Conservation (phyloP, 139 green algal genomes). For the Chlorella vulgaris region DNA sequence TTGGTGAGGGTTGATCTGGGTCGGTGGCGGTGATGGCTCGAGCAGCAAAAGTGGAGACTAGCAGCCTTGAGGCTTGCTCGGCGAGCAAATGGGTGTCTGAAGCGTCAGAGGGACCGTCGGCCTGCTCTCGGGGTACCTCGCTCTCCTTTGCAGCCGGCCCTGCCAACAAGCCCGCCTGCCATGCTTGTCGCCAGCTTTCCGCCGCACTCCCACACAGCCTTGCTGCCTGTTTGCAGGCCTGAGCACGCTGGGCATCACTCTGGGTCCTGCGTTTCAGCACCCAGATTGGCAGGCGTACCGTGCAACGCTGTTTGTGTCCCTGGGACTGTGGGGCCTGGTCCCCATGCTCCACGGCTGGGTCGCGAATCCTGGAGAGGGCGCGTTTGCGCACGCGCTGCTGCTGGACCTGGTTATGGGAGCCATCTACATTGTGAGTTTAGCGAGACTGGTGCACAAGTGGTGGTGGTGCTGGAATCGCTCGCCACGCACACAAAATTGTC, state of each 20-base stretch:
- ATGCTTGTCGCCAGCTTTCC: too few relatives aligned
- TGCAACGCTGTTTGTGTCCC: constrained; percentile 71
- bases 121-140: too few relatives aligned
- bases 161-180: not conserved
- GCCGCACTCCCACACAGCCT: too few relatives aligned
- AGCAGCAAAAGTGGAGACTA: too few relatives aligned
- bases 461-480: too few relatives aligned
- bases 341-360: constrained; percentile 74
- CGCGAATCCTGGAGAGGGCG: not conserved
- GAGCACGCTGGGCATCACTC: constrained; percentile 67
- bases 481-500: too few relatives aligned
- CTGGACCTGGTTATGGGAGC: constrained; percentile 85
- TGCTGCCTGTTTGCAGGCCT: constrained; percentile 53
- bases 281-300: constrained; percentile 66
- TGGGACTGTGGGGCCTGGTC: constrained; percentile 86
- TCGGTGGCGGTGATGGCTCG: too few relatives aligned
- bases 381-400: constrained; percentile 40
- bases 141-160: not conserved
- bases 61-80: too few relatives aligned
- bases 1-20: too few relatives aligned
- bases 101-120: too few relatives aligned
- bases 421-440: constrained; percentile 77
- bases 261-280: constrained; percentile 74
- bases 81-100: too few relatives aligned
- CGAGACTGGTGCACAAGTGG: not conserved